Base-by-base conservation (phyloP, 2,329 filamentous ascomycete genomes). In the Claviceps sp. region DNA sequence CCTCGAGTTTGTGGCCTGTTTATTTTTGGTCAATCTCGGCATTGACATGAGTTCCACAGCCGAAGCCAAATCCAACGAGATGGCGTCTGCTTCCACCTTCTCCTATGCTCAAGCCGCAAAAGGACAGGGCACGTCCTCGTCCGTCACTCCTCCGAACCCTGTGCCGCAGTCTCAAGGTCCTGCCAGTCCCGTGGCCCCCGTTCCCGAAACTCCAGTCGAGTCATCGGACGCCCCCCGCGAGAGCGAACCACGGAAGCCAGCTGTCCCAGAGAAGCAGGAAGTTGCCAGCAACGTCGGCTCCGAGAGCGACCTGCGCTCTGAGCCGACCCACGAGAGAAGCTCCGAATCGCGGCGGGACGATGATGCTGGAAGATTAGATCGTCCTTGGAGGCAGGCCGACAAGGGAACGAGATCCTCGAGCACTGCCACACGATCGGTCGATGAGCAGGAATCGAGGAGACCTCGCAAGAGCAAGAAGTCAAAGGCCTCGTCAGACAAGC, bases 101-200 rank as follows among this genome's bases (percentile, higher is more conserved):
- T 96, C 91, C 54, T 97, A 97, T 70, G 91, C 91, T 62, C 89
- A 95, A 77, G 91, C 91, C 64, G 91, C 91, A 54, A 93, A 93
- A 69, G 89, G 90, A 63, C 79, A 85, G 61, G 72, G 78, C 57
- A 55, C 65, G 52, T 61, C 61, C 56, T 65, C 62, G 30, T 63
- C 64, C 53, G 63, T 57, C 58, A 53, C 61, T 44, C 51, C 58
- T n/a, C 42, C 60, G 50, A 61, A 60, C 44, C 54, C 57, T 36
- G 54, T 54, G 45, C 53, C 57, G 49, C 59, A 61, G 43, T 49
- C 58, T 44, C 62, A 63, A 56, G 61, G 60, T 36, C 43, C 61
- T 36, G 55, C 64, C 26, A 55, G 58, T 48, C 55, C 60, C 37
- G 59, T 63, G 45, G 59, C 8, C 24, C 11, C 54, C 60, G 62